phyloP scores from a whole-genome alignment of 139 green algal genomes.

The Tetradesmus obliquus region DNA sequence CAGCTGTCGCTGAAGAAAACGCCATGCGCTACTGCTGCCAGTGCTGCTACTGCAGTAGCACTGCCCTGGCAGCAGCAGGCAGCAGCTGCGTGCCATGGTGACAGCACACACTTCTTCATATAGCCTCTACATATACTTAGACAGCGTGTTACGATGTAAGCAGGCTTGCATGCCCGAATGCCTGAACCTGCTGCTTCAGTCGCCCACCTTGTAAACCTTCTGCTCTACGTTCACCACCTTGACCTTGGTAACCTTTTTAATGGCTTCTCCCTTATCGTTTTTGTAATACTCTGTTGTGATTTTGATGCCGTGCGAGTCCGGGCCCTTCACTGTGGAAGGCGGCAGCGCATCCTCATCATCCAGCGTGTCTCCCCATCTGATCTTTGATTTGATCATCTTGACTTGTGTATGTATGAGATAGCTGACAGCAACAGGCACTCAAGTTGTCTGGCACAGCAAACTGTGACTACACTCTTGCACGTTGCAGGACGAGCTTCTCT shows the following conservation, averaged over 20 bases:
- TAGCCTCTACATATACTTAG: not conserved
- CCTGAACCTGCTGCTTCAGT: not conserved
- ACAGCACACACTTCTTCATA: not conserved
- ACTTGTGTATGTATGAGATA: not conserved
- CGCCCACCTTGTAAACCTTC: slow-evolving; percentile 89
- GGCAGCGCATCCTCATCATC: slow-evolving; percentile 88
- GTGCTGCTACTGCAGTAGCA: not conserved
- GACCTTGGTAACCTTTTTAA: slow-evolving; percentile 95
- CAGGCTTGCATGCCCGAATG: not conserved
- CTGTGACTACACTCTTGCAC: not conserved
- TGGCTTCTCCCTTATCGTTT: slow-evolving; percentile 92
- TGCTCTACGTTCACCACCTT: slow-evolving; percentile 91
- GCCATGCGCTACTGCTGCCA: not conserved
- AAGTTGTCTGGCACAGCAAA: not conserved
- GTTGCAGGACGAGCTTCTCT: not conserved
- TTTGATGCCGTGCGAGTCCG: slow-evolving; percentile 93
- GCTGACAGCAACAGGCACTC: not conserved
- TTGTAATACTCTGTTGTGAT: slow-evolving; percentile 89
- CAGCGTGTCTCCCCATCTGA: slow-evolving; percentile 92
- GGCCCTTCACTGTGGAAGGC: slow-evolving; percentile 70
- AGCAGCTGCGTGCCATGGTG: not conserved
- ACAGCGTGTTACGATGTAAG: not conserved
- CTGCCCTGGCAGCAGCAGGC: not conserved
- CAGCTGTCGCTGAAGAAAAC: no score
- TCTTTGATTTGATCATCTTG: slow-evolving; percentile 32